phyloP scores from a whole-genome alignment of 305 asterid species.

The Rubia tinctorum region DNA sequence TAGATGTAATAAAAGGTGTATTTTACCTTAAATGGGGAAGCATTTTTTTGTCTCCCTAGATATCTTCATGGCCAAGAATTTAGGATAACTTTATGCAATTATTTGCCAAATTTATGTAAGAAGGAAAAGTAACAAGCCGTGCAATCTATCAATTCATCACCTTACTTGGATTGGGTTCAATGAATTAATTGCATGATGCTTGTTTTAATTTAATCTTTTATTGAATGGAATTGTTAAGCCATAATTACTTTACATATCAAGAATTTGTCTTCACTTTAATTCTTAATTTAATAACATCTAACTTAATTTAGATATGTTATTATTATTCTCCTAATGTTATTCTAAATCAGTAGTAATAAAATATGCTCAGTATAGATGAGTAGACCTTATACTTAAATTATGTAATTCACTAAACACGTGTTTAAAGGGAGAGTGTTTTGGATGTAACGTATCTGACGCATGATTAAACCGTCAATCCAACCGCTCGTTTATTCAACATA shows the following conservation, averaged over 20 bases:
- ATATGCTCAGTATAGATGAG: not conserved
- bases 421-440: no score
- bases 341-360: no score
- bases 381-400: no score
- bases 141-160: not conserved
- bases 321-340: no score
- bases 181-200: not conserved
- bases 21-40: slow-evolving; percentile 8
- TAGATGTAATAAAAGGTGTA: not conserved
- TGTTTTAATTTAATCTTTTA: not conserved
- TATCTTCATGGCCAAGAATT: slow-evolving; percentile 5
- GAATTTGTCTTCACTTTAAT: no score
- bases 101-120: not conserved
- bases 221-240: not conserved
- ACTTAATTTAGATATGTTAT: no score
- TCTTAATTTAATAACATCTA: no score
- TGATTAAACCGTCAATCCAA: no score
- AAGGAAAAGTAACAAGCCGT: slow-evolving; percentile 1
- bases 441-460: no score
- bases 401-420: not conserved
- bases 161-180: not conserved
- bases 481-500: no score
- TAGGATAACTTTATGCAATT: not conserved
- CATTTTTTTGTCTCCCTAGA: not conserved
- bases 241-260: no score